phyloP scores from a whole-genome alignment of 768 basidiomycete species.

The Rhodocollybia butyracea region DNA sequence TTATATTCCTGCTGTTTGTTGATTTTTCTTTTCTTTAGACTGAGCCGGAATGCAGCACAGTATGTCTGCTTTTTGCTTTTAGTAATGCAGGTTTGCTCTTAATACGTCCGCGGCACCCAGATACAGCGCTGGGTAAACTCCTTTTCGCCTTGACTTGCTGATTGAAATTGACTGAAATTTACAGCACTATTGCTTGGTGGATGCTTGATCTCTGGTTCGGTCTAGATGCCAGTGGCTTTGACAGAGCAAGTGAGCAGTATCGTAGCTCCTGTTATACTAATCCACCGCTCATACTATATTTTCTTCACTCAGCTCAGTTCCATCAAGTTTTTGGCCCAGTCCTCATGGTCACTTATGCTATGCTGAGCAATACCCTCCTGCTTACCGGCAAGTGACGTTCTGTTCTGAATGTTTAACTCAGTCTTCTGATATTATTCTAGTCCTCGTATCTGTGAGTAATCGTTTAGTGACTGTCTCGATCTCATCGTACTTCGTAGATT shows the following conservation, averaged over 20 bases:
- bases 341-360: constrained; percentile 89
- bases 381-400: constrained; percentile 64
- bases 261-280: neutral
- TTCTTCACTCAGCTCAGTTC: constrained; percentile 52
- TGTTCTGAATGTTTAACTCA: neutral
- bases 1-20: neutral
- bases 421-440: constrained; percentile 29
- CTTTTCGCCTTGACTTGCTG: neutral
- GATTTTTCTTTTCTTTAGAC: constrained; percentile 31
- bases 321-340: constrained; percentile 87
- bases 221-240: constrained; percentile 90
- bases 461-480: neutral
- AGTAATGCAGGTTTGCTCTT: neutral
- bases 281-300: constrained; percentile 7
- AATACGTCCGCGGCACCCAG: neutral
- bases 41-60: constrained; percentile 60
- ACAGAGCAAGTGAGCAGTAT: constrained; percentile 62
- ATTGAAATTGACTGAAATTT: constrained; percentile 9
- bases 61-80: constrained; percentile 25
- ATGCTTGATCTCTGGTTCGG: constrained; percentile 94
- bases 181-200: constrained; percentile 84
- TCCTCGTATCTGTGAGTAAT: constrained; percentile 70
- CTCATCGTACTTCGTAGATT: constrained; percentile 51
- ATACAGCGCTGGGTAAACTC: constrained; percentile 29
- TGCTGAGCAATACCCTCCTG: constrained; percentile 87